phyloP scores from a whole-genome alignment of 2,329 filamentous ascomycete species.

The Hypoxylon sp. region DNA sequence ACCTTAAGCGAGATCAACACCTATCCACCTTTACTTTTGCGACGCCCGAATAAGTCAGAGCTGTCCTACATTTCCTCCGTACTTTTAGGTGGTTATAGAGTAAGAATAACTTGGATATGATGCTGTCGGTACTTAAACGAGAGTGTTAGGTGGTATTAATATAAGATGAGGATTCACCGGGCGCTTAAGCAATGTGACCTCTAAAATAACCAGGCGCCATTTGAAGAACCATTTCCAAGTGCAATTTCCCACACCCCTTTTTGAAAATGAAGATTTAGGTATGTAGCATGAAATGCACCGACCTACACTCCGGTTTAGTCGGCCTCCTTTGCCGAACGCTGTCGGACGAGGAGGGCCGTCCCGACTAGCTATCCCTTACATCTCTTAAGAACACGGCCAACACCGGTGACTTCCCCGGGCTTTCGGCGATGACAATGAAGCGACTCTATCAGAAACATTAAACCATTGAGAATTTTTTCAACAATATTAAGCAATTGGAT shows the following conservation, averaged over 20 bases:
- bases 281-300: not conserved
- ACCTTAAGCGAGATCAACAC: too few species aligned
- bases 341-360: not conserved
- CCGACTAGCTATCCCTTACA: not conserved
- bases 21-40: not conserved
- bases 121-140: not conserved
- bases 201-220: not conserved
- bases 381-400: not conserved
- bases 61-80: not conserved
- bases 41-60: not conserved
- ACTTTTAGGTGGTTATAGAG: not conserved
- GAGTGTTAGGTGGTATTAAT: not conserved
- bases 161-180: not conserved
- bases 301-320: not conserved
- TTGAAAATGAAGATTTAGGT: not conserved
- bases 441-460: not conserved
- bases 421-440: not conserved
- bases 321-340: not conserved
- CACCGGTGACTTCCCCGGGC: not conserved
- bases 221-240: not conserved
- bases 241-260: not conserved
- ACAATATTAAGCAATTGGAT: not conserved
- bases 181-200: constrained; percentile 3
- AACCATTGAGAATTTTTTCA: not conserved
- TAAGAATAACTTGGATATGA: not conserved